Conservation (phyloP, 2,329 filamentous ascomycete genomes). For the Emergomyces pasteurianus region DNA sequence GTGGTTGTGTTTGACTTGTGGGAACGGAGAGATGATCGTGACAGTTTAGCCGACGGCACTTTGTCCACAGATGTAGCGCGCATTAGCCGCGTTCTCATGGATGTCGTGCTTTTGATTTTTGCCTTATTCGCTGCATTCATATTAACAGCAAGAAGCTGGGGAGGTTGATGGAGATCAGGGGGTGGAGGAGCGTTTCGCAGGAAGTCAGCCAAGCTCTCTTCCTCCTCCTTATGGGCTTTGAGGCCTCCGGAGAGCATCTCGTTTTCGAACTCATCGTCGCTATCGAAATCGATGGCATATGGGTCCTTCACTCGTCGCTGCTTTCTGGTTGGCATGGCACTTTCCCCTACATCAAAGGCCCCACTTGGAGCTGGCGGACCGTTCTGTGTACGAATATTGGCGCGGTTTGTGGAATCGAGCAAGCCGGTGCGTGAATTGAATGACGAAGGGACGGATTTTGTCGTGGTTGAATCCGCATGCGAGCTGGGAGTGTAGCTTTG, state of each 20-base stretch:
- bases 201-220: conserved; percentile 39
- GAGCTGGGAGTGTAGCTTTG: conserved; percentile 30
- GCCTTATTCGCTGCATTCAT: conserved; percentile 7
- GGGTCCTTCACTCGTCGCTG: conserved; percentile 72
- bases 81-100: conserved; percentile 26
- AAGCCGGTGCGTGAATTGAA: conserved; percentile 67
- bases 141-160: conserved; percentile 20
- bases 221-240: conserved; percentile 24
- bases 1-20: conserved; percentile 8
- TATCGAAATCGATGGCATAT: conserved; percentile 74
- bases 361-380: not conserved
- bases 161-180: conserved; percentile 18
- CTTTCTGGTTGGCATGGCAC: conserved; percentile 50
- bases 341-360: not conserved
- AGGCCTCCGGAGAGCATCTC: conserved; percentile 30
- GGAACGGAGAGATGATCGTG: conserved; percentile 22
- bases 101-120: conserved; percentile 11
- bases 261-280: conserved; percentile 55
- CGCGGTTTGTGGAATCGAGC: conserved; percentile 31
- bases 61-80: conserved; percentile 21
- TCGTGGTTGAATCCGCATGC: conserved; percentile 41
- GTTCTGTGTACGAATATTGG: conserved; percentile 16
- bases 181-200: conserved; percentile 35
- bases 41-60: conserved; percentile 20
- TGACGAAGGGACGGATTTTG: conserved; percentile 47